Evolutionary conservation across 2,329 filamentous ascomycete genomes (phyloP), one percentile per base, ranked within the genome.

Genomic region (Daldinia sp.): DNA sequence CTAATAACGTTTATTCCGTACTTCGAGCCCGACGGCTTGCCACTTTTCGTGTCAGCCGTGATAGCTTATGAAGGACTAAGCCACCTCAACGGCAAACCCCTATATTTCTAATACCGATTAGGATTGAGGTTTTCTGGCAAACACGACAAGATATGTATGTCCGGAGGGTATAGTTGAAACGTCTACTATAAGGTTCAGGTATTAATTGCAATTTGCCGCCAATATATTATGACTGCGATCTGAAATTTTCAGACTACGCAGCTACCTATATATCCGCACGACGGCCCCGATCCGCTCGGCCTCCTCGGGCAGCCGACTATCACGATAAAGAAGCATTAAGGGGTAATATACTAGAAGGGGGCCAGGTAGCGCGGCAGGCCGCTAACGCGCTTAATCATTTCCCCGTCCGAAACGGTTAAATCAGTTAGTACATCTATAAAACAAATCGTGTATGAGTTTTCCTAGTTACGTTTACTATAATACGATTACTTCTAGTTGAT

Each of bases 1-100:
- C 65, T 57, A 11, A 65, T 53, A 23, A 57, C 56, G 21, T 54
- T 65, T 3, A 59, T 25, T 39, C 63, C 61, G 11, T 23, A 6
- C 6, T 27, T 45, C 17, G 58, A 56, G 9, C 27, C 32, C 19
- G 29, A 13, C 9, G 10, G n/a, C 48, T 32, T 55, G 3, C 29
- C 27, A 37, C 51, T 37, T 15, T 39, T 15, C 13, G 39, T n/a
- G n/a, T 23, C 39, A n/a, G 11, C 37, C 58, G 59, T 62, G 9
- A 9, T 53, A 32, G 30, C 13, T 1, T 21, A 43, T 27, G 5
- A 15, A 15, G 4, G 4, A 23, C 10, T 1, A 3, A 17, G 17
- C 21, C 10, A 13, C 8, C 3, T 11, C 11, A 17, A 19, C 17
- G n/a, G 7, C 15, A 3, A 37, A 17, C 3, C 7, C 7, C 15